Conservation (phyloP, 2,329 filamentous ascomycete genomes). For the Cylindrodendrum hubeiense region DNA sequence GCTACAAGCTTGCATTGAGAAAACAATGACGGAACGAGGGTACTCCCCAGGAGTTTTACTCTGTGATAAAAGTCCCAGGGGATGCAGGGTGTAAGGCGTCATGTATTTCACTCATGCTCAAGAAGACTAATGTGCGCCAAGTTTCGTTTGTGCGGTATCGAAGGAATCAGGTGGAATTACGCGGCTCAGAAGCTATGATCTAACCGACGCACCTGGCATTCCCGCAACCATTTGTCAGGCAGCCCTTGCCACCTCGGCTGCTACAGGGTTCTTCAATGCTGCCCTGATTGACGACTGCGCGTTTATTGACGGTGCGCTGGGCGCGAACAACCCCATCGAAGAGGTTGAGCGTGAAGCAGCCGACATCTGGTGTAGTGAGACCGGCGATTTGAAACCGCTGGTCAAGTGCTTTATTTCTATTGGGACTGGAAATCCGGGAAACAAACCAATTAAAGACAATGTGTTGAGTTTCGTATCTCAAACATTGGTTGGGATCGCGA, state of each 20-base stretch:
- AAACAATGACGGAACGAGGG: no score
- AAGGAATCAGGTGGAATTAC: no score
- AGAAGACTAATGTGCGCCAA: background rate
- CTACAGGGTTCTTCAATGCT: constrained; percentile 6
- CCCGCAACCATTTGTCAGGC: background rate
- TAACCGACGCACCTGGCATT: background rate
- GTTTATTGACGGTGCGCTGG: constrained; percentile 5
- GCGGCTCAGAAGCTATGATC: background rate
- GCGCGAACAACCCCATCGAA: constrained; percentile 8
- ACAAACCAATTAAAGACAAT: background rate
- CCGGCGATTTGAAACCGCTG: background rate
- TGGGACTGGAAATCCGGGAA: background rate
- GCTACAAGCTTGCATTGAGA: no score
- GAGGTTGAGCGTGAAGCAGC: background rate
- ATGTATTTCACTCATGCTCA: no score
- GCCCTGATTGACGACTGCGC: background rate
- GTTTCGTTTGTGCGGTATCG: no score
- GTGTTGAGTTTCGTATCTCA: background rate
- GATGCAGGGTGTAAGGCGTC: no score
- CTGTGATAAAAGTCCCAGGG: no score
- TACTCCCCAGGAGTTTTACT: no score
- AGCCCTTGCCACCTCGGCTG: constrained; percentile 1
- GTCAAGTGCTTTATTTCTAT: constrained; percentile 8
- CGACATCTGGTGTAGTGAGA: background rate
- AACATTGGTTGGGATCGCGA: background rate